Evolutionary conservation across 1,284 basidiomycete genomes (phyloP), one percentile per base, ranked within the genome.

Genomic region (Apiotrichum sp.): DNA sequence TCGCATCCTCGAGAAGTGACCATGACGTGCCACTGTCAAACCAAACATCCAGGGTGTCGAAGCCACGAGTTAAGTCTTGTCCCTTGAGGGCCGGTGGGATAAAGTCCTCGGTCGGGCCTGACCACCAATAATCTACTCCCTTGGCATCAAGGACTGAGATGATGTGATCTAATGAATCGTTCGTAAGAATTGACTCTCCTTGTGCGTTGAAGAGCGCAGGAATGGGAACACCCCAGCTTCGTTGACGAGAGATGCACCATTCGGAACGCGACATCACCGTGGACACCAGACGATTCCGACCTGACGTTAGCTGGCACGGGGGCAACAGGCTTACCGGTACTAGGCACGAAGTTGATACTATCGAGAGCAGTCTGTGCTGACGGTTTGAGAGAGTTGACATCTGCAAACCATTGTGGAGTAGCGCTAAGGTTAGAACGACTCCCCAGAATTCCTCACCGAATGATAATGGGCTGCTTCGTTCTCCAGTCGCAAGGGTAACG

Each of bases 11-110:
- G 36, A 97, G 78, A 76, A 91, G 83, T 1, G 89, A 85, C 96
- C 96, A 99, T 1, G 93, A 92, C 1, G 88, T 86, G 2, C 96
- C 96, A 66, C 90, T 95, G 77, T 99, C 96, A 66, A 98, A 98
- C 96, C 96, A 99, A 3, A 99, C 96, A 71, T 99, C 96, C 82
- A 98, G 89, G 0, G 95, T 98, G 71, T 99, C 96, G 2, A 82
- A 85, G 7, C 93, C 88, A 72, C 90, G 92, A 46, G 77, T 73
- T 82, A 86, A 89, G 31, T 49, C 74, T 11, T 77, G 70, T 35
- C 80, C 64, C 38, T 77, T 69, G 14, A 80, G 79, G 16, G 78
- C 76, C 0, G 84, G 82, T 9, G 87, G 83, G 6, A 93, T 74
- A 70, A 99, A 97, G 34, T 92, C 89, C 40, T 84, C 83, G 9